phyloP scores from a whole-genome alignment of 2,329 filamentous ascomycete genomes.

The Fusarium sp. region DNA sequence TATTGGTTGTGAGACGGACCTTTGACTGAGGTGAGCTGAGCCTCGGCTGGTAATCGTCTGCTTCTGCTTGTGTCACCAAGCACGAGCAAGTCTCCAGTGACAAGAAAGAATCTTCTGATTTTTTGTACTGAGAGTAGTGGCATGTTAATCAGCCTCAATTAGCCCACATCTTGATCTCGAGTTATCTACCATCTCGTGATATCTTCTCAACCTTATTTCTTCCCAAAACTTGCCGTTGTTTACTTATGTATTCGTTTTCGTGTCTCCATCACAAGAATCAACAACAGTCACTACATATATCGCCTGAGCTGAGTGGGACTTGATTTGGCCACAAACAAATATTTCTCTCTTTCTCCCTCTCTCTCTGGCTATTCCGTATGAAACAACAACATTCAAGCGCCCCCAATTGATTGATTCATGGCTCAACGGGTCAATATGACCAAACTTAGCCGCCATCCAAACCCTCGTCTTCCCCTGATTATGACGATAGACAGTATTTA shows the following conservation, averaged over 20 bases:
- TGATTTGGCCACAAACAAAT: slow-evolving; percentile 8
- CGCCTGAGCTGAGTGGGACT: neutral
- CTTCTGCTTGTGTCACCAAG: slow-evolving; percentile 25
- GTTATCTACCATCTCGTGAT: slow-evolving; percentile 14
- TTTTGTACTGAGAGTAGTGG: slow-evolving; percentile 11
- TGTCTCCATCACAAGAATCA: slow-evolving; percentile 1
- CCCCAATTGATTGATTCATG: neutral
- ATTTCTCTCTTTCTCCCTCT: too few species aligned
- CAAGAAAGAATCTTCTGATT: neutral
- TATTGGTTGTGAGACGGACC: slow-evolving; percentile 14
- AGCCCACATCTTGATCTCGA: slow-evolving; percentile 21
- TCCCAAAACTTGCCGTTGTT: neutral
- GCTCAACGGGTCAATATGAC: neutral
- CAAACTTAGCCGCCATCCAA: slow-evolving; percentile 22
- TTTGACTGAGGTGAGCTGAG: neutral
- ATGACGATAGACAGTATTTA: neutral
- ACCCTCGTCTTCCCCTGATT: slow-evolving; percentile 9
- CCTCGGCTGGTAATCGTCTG: slow-evolving; percentile 25
- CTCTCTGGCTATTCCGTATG: neutral
- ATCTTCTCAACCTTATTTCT: slow-evolving; percentile 3
- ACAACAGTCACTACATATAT: neutral
- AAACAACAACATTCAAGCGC: slow-evolving; percentile 24
- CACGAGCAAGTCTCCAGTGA: neutral
- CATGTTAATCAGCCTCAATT: slow-evolving; percentile 32
- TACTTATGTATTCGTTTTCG: slow-evolving; percentile 24